Conservation (phyloP, 345 rosid genomes). For the Brassica juncea region DNA sequence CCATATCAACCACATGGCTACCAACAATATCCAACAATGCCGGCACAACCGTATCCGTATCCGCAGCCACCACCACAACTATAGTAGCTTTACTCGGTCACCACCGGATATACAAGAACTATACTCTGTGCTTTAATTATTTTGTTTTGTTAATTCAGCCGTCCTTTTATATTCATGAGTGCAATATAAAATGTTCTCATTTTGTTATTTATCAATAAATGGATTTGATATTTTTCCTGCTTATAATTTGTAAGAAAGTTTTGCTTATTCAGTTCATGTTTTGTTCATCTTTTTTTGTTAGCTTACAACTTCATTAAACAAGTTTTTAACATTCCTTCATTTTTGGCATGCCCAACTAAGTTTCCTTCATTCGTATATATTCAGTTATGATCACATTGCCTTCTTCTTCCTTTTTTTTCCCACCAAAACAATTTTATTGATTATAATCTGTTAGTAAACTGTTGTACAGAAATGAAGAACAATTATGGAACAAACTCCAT, state of each 20-base stretch:
- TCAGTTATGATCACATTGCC: too few species aligned
- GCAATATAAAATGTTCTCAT: not conserved
- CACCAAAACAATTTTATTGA: too few species aligned
- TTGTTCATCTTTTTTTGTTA: not conserved
- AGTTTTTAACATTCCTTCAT: not conserved
- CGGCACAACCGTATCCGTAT: not conserved
- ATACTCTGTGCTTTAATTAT: not conserved
- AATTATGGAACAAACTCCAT: too few species aligned
- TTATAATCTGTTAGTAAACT: too few species aligned
- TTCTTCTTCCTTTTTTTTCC: too few species aligned
- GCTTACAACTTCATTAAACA: not conserved
- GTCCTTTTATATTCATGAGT: not conserved
- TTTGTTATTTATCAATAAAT: not conserved
- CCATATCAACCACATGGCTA: conserved; percentile 23
- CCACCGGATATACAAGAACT: not conserved
- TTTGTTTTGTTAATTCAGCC: not conserved
- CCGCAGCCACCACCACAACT: not conserved
- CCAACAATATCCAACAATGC: conserved; percentile 21
- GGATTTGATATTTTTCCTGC: not conserved
- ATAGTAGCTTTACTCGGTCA: conserved; percentile 20
- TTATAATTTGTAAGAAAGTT: not conserved
- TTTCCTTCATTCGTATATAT: too few species aligned
- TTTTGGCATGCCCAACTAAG: too few species aligned
- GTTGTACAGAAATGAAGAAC: too few species aligned
- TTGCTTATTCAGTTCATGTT: not conserved